These are phyloP conservation scores for Berberis thunbergii DNA, from an alignment of 164 flowering plant species.

Conservation along the genomic window DNA sequence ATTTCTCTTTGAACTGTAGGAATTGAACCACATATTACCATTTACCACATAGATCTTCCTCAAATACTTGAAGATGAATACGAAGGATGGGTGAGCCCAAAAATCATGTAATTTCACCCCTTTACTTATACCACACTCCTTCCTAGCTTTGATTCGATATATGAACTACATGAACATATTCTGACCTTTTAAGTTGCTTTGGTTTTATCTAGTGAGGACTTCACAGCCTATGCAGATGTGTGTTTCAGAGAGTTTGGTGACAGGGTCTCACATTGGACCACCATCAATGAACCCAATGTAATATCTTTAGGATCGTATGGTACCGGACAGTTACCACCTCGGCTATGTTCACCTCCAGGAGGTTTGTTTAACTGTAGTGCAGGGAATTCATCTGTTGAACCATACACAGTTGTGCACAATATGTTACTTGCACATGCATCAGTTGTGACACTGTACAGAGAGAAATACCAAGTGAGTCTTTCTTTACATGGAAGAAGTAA, in stretches of 20 bases:
- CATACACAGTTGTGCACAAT: slow-evolving; percentile 6
- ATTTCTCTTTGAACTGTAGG: slow-evolving; percentile 8
- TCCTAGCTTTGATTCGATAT: no score
- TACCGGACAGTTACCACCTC: slow-evolving; percentile 7
- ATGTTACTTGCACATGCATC: slow-evolving; percentile 11
- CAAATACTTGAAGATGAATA: slow-evolving; percentile 25
- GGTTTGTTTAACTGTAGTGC: not conserved
- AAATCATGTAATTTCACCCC: no score
- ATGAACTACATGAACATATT: no score
- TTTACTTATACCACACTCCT: no score
- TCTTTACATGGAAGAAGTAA: no score
- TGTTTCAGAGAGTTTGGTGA: slow-evolving; percentile 18
- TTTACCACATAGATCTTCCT: slow-evolving; percentile 19
- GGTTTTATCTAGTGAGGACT: not conserved
- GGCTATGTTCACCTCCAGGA: slow-evolving; percentile 1
- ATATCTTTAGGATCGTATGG: not conserved
- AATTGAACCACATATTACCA: slow-evolving; percentile 20
- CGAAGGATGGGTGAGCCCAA: no score
- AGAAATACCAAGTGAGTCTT: slow-evolving; percentile 9
- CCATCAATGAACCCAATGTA: slow-evolving; percentile 11
- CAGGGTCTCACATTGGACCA: slow-evolving; percentile 11
- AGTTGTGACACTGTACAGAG: slow-evolving; percentile 7
- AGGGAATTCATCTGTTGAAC: slow-evolving; percentile 13
- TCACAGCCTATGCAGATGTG: slow-evolving; percentile 14
- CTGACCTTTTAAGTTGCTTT: no score